A percentile compares a stretch with the other conserved stretches of the same genome.
phyloP scores from a whole-genome alignment of 805 yeast species.

The Candida qinlingensis region DNA sequence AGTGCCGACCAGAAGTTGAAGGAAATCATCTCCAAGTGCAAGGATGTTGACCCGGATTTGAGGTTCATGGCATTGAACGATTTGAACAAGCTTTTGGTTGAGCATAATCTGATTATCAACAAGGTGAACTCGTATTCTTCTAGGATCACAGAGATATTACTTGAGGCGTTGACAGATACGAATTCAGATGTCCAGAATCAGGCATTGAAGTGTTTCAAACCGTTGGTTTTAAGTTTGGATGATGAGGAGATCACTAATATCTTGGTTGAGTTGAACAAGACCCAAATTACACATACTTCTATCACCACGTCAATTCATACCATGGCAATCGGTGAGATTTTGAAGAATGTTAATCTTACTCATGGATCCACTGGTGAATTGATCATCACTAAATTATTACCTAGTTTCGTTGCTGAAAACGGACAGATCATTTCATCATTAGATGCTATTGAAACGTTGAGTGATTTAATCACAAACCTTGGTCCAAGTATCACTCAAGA shows the following conservation, averaged over 20 bases:
- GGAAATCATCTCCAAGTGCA: constrained; percentile 38
- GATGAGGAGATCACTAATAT: constrained; percentile 21
- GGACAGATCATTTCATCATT: constrained; percentile 32
- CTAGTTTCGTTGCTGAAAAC: constrained; percentile 29
- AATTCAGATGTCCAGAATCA: constrained; percentile 72
- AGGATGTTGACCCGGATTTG: constrained; percentile 73
- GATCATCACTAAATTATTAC: constrained; percentile 35
- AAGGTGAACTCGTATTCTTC: constrained; percentile 27
- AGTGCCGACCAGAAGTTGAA: constrained; percentile 24
- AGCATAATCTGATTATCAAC: constrained; percentile 23
- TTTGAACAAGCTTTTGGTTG: constrained; percentile 41
- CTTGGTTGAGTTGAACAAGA: constrained; percentile 15
- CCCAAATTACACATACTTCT: constrained; percentile 19
- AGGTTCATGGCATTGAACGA: constrained; percentile 85
- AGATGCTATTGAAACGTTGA: constrained; percentile 57
- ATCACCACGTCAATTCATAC: constrained; percentile 26
- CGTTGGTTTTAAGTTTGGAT: constrained; percentile 25
- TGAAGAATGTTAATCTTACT: constrained; percentile 21
- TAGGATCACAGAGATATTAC: constrained; percentile 35
- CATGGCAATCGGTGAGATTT: constrained; percentile 23
- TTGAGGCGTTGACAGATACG: constrained; percentile 48
- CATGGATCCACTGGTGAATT: constrained; percentile 21
- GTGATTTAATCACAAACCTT: constrained; percentile 47
- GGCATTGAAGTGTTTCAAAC: constrained; percentile 55
- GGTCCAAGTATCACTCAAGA: constrained; percentile 35